Base-by-base conservation (phyloP, 768 basidiomycete genomes). In the Floccularia luteovirens region DNA sequence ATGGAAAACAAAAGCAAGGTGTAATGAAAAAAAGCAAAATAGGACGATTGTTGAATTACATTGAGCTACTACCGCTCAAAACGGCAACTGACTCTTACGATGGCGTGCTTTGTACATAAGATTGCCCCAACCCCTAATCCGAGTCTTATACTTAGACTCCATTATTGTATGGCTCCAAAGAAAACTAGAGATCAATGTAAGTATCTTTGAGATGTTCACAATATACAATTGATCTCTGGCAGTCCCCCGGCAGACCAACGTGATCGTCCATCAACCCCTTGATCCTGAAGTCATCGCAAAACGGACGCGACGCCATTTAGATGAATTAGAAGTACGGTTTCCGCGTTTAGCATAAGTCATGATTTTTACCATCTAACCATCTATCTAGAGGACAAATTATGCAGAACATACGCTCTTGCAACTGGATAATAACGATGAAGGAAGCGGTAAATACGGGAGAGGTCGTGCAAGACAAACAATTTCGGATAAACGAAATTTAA, bases 401-500 rank as follows among this genome's bases (percentile, higher is more conserved):
- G 67, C 79, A 25, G 83, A 85, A 51, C 68, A 75, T 6, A 61
- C 66, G 10, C 58, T 67, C 43, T 59, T 69, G 17, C 59, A 58
- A 33, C 74, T 64, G 20, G 77, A 75, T 30, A 66, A 70, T 17
- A 67, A 69, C 38, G 69, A 67, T 30, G 66, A 64, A 45, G 71
- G 62, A 31, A 65, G 65, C 3, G 59, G 62, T 28, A 66, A 63
- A 50, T 58, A 69, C 39, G 62, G 69, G 5, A 85, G 82, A 52
- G 80, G 81, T 38, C 75, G 84, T 10, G 82, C 82, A 31, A 70
- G 86, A 25, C 79, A 85, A 52, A 77, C 74, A n/a, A 80, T 87
- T 41, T 88, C 86, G 35, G 84, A 87, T 67, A 83, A 82, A 63
- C 74, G 77, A 44, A 64, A 67, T 39, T 66, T 79, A 47, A 71